Base-by-base conservation (phyloP, 331 rosid genomes). In the Malus hybrid region DNA sequence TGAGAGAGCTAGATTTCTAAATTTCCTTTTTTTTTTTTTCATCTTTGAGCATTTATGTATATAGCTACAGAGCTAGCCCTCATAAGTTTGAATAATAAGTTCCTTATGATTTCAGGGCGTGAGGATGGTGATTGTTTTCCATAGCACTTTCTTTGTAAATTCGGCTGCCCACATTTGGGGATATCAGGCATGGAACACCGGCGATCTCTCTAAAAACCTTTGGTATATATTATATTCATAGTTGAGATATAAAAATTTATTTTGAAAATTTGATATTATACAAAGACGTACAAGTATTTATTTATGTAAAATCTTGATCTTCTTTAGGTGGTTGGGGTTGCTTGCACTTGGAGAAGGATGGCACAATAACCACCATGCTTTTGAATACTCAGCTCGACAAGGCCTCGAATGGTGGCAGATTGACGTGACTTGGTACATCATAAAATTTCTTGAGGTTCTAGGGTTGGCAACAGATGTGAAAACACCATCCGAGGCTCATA, bases 331-430 rank as follows among this genome's bases (percentile, higher is more conserved):
- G 90, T 88, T 93, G 86, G 92, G 88, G 4, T 46, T 89, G 62
- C 68, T 89, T 73, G 89, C 91, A 70, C 70, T 87, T 75, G 97
- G 98, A 50, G 97, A 91, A 59, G 98, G 98, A 13, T 93, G 98
- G 97, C 97, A 93, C 69, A 93, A 93, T 80, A 93, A 91, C 34
- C 98, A 93, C 88, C 98, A 93, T 71, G 97, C 97, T 7, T 93
- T 93, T 68, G 93, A 91, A 83, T 88, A 74, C 76, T 93, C 98
- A 31, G 97, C 98, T 36, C 52, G 96, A 63, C 98, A 91, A 75
- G 98, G 98, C 59, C 69, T 93, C 3, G 88, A 91, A 79, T 93
- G 97, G 98, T 93, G 98, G 97, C 89, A 93, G 76, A 36, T 93
- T 27, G 98, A 93, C 82, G 32, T 82, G 76, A 91, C 97, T 73